Evolutionary conservation across 108 stramenopile species (phyloP).

Genomic region (Stephanodiscus triporus): DNA sequence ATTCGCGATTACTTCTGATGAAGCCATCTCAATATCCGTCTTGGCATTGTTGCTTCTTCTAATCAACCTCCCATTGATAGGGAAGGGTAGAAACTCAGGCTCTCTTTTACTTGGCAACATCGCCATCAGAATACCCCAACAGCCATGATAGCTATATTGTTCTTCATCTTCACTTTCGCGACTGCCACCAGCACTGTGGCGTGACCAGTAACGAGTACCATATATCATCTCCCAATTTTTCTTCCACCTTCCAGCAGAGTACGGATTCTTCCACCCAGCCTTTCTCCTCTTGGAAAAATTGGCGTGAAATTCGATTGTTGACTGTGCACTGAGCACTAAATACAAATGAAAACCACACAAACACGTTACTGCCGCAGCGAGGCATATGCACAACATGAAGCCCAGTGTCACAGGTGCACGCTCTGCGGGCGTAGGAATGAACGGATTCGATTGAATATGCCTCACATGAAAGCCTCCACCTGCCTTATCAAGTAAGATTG

Average conservation of each 20-base stretch:
- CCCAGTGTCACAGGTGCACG: conserved; percentile 67
- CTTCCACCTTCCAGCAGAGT: conserved; percentile 66
- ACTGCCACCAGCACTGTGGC: background rate
- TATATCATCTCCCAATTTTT: conserved; percentile 83
- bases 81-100: conserved; percentile 87
- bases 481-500: conserved; percentile 24
- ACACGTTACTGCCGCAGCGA: conserved; percentile 73
- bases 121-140: conserved; percentile 39
- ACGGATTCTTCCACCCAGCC: conserved; percentile 73
- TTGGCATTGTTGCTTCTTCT: conserved; percentile 32
- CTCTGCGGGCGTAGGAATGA: conserved; percentile 66
- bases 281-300: conserved; percentile 60
- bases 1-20: conserved; percentile 1
- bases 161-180: conserved; percentile 16
- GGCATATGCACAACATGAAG: conserved; percentile 84
- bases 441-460: conserved; percentile 51
- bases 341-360: conserved; percentile 85
- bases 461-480: conserved; percentile 18
- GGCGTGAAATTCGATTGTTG: conserved; percentile 93
- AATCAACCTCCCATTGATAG: conserved; percentile 59
- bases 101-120: conserved; percentile 72
- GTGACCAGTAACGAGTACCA: conserved; percentile 41
- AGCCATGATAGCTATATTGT: conserved; percentile 16
- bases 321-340: conserved; percentile 73
- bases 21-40: conserved; percentile 15